A percentile compares a stretch with the other conserved stretches of the same genome.
Conservation (phyloP, 139 green algal genomes). For the Tetraselmis chui region DNA sequence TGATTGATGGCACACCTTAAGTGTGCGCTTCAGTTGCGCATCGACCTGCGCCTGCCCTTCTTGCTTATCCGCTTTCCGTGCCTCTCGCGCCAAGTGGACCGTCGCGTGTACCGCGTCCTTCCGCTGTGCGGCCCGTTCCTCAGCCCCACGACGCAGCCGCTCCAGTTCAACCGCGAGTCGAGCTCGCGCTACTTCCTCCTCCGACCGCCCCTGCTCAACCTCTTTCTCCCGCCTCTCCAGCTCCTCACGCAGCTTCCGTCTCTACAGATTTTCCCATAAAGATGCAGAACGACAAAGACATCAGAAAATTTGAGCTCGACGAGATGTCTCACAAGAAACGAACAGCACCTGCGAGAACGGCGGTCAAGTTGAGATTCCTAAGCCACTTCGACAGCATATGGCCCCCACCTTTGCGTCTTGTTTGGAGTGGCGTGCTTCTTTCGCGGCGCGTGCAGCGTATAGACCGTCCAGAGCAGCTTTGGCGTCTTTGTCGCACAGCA, state of each 20-base stretch:
- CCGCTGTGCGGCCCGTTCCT: slow-evolving; percentile 18
- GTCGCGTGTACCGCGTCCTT: slow-evolving; percentile 8
- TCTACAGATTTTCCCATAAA: too few species aligned
- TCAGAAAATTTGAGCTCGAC: too few species aligned
- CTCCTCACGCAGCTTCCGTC: slow-evolving; percentile 67
- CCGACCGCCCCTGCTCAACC: slow-evolving; percentile 19
- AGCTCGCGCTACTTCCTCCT: slow-evolving; percentile 33
- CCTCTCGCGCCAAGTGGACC: slow-evolving; percentile 5
- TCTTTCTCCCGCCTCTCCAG: slow-evolving; percentile 57
- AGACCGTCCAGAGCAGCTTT: slow-evolving; percentile 55
- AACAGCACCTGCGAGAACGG: too few species aligned
- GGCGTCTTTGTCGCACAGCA: slow-evolving; percentile 63
- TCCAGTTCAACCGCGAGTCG: slow-evolving; percentile 46
- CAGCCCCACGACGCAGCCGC: slow-evolving; percentile 32
- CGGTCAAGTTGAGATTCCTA: too few species aligned
- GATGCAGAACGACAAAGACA: too few species aligned
- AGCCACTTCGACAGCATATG: too few species aligned
- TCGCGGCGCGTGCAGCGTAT: slow-evolving; percentile 35
- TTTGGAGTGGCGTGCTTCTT: slow-evolving; percentile 28
- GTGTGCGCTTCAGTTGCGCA: background rate
- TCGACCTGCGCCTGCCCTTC: background rate
- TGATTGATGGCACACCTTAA: background rate
- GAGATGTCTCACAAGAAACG: too few species aligned
- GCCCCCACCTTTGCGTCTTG: slow-evolving; percentile 47
- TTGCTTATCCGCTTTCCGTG: background rate